Base-by-base conservation (phyloP, 83 land plant species). In the Picea abies region DNA sequence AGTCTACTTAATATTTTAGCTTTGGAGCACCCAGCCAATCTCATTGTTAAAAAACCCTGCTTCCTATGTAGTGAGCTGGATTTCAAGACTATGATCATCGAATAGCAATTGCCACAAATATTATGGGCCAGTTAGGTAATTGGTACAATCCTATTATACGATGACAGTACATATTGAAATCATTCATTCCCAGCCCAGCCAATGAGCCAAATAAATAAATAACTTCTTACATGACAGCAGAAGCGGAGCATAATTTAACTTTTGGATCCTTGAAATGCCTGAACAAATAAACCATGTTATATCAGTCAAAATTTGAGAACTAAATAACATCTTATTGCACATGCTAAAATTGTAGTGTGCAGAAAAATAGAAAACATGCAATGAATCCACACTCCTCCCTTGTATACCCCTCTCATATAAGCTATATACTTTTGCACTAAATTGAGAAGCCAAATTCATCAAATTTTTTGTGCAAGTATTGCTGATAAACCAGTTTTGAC, bases 51-150 rank as follows among this genome's bases (percentile, higher is more conserved):
- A 32, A 68, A 68, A 29, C 41, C 19, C 35, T 71, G 76, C 47
- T 71, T 71, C 47, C 76, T 71, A 71, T 71, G 76, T 39, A 58
- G 60, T 58, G 60, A 58, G 76, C 76, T 71, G 76, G 44, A 71
- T 39, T 37, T 71, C 49, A 71, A 37, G 44, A 39, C 23, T 37
- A 58, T 58, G 49, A 26, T 44, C 76, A 19, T n/a, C 41, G 76
- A 37, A 71, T 19, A 71, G 47, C 9, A 39, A 37, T 71, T 71
- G 76, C 76, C n/a, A 5, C 73, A 35, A 39, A 71, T 17, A 39
- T 71, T 17, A 71, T 26, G 49, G 49, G 22, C 44, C 76, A 71
- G 76, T 71, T 71, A 71, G 49, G 49, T 9, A 71, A 19, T 26
- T 71, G 49, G 60, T 71, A 71, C 49, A 71, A 12, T 37, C 37